These are phyloP conservation scores for Beauveria scarabaeidicola DNA, from an alignment of 2,329 filamentous ascomycete species.

Conservation along the genomic window DNA sequence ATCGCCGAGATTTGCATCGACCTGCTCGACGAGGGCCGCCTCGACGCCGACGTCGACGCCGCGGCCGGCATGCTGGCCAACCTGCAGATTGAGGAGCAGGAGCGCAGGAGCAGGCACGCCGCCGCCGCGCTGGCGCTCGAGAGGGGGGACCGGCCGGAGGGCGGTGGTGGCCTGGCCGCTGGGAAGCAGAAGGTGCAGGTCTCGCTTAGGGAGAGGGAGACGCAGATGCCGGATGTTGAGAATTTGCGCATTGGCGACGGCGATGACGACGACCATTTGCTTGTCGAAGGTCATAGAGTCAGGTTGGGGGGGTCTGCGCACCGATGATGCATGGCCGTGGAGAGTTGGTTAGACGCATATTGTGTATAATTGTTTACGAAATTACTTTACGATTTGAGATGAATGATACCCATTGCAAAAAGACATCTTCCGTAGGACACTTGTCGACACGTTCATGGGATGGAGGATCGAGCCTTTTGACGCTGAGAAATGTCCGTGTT, in stretches of 20 bases:
- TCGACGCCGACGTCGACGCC: conserved; percentile 28
- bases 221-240: conserved; percentile 20
- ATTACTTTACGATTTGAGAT: conserved; percentile 5
- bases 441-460: background rate
- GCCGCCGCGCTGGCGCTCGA: conserved; percentile 41
- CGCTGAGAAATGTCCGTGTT: background rate
- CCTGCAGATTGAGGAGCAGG: conserved; percentile 36
- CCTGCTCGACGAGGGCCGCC: conserved; percentile 57
- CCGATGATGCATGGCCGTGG: background rate
- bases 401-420: conserved; percentile 9
- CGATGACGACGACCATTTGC: conserved; percentile 31
- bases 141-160: conserved; percentile 28
- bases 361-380: background rate
- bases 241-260: conserved; percentile 6
- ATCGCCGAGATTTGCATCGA: conserved; percentile 49
- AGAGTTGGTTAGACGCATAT: background rate
- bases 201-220: conserved; percentile 43
- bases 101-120: conserved; percentile 30
- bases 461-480: too few relatives aligned
- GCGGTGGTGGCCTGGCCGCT: conserved; percentile 3
- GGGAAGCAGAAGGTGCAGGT: conserved; percentile 33
- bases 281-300: conserved; percentile 44
- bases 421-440: background rate
- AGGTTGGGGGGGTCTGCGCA: conserved; percentile 21
- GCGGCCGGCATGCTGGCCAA: conserved; percentile 30